Percentiles rank a stretch among this genome's conserved stretches.
These are phyloP conservation scores for Ophiosphaerella herpotricha DNA, from an alignment of 2,329 filamentous ascomycete species.

Conservation along the genomic window DNA sequence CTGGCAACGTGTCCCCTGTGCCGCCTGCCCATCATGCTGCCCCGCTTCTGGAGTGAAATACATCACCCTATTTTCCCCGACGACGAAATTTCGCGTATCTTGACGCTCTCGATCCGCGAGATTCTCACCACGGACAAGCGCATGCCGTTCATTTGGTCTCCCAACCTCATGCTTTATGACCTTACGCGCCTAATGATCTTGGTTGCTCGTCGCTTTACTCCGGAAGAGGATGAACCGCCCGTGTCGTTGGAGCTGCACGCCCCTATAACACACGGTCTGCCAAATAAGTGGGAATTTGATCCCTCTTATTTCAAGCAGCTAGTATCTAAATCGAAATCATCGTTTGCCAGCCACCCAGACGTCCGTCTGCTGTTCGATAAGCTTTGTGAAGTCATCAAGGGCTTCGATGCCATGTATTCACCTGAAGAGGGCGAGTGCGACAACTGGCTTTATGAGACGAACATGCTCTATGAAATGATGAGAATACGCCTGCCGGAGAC, in stretches of 20 bases:
- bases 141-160: neutral
- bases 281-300: too few species aligned
- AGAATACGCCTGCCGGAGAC: neutral
- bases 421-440: neutral
- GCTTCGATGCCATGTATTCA: neutral
- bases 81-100: neutral
- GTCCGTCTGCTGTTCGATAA: neutral
- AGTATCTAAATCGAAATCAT: too few species aligned
- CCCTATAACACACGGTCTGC: neutral
- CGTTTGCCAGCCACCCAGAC: too few species aligned
- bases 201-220: neutral
- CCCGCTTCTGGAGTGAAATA: neutral
- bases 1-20: constrained; percentile 5
- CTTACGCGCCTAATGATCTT: neutral
- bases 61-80: neutral
- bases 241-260: neutral
- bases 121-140: neutral
- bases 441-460: neutral
- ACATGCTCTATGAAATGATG: neutral
- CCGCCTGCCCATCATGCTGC: neutral
- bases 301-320: too few species aligned
- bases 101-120: neutral
- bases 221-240: neutral
- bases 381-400: neutral
- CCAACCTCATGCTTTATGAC: neutral